Evolutionary conservation across 2,329 filamentous ascomycete genomes (phyloP).

Genomic region (Rugonectria rugulosa): DNA sequence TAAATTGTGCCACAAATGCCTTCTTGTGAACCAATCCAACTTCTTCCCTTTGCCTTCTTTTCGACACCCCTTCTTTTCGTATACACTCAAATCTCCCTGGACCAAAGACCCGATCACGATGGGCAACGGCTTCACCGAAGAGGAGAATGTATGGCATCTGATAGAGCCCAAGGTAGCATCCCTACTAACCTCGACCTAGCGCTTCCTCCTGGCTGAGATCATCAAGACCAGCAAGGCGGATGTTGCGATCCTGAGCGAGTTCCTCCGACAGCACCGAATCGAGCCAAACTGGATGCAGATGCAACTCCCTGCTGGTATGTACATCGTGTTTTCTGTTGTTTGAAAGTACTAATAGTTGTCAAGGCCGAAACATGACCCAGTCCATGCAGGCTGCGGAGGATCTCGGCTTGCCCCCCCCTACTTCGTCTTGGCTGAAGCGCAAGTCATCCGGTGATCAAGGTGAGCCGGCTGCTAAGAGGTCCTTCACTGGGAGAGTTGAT

Average conservation of each 20-base stretch:
- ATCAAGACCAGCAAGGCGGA: constrained; percentile 64
- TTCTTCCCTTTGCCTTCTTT: constrained; percentile 18
- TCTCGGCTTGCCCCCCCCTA: constrained; percentile 47
- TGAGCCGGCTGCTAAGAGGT: constrained; percentile 45
- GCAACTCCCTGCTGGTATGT: constrained; percentile 56
- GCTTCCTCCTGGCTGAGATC: constrained; percentile 65
- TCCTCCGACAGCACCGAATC: constrained; percentile 53
- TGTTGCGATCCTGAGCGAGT: constrained; percentile 53
- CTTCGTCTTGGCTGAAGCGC: constrained; percentile 42
- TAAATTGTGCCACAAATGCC: constrained; percentile 21
- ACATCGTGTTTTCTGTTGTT: background rate
- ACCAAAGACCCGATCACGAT: constrained; percentile 23
- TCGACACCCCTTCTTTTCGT: constrained; percentile 10
- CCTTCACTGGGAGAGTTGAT: constrained; percentile 19
- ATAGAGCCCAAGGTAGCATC: constrained; percentile 1
- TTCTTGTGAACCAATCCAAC: constrained; percentile 20
- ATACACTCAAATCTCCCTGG: too few relatives aligned
- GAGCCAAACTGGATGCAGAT: constrained; percentile 57
- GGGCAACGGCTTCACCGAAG: constrained; percentile 52
- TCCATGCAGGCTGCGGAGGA: constrained; percentile 51
- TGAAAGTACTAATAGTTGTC: background rate
- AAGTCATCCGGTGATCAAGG: constrained; percentile 45
- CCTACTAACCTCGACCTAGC: constrained; percentile 46
- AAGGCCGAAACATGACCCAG: constrained; percentile 57
- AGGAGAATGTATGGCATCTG: constrained; percentile 57